Evolutionary conservation across 2,329 filamentous ascomycete genomes (phyloP), one percentile per base, ranked within the genome.

Genomic region (Cladorrhinum sp.): DNA sequence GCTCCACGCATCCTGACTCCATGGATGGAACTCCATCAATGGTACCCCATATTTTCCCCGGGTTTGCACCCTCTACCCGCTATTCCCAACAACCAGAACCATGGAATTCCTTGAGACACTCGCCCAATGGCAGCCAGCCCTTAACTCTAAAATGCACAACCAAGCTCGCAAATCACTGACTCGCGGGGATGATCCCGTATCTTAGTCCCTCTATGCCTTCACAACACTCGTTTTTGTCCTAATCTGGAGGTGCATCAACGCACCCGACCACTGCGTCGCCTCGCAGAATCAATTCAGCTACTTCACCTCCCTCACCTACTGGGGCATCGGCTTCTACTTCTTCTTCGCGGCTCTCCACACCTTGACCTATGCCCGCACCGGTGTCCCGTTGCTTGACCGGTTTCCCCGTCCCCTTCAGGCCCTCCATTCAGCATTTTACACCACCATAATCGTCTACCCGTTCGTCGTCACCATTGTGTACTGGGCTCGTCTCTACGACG

Each of bases 291-390:
- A 81, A 50, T 95, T 96, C 78, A 91, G 87, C 68, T 96, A 85
- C 79, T 96, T 96, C 78, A 96, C 92, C 25, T 80, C 87, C 69
- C 78, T 95, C 61, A 91, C 89, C 9, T 95, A 88, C 80, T 95
- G 90, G 90, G 90, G 90, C 1, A 76, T 93, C 36, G 86, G 84
- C 23, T 93, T 93, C 76, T 96, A 96, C 79, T 88, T 88, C 72
- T 79, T 86, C 59, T 77, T 87, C 69, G 80, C 88, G 1, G 80
- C 88, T 18, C 64, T 85, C 18, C 91, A 96, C 77, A 92, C 89
- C 5, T 76, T 85, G 56, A 81, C 80, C 52, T 95, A 93, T 76
- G 81, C 83, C 12, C 74, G 76, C 48, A 76, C 75, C 25, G 80
- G 82, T 50, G 70, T 72, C 2, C 76, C 85, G 0, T 78, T 89